A percentile compares a stretch with the other conserved stretches of the same genome.
Evolutionary conservation across 179 eudicot species (phyloP).

Genomic region (Silene vulgaris): DNA sequence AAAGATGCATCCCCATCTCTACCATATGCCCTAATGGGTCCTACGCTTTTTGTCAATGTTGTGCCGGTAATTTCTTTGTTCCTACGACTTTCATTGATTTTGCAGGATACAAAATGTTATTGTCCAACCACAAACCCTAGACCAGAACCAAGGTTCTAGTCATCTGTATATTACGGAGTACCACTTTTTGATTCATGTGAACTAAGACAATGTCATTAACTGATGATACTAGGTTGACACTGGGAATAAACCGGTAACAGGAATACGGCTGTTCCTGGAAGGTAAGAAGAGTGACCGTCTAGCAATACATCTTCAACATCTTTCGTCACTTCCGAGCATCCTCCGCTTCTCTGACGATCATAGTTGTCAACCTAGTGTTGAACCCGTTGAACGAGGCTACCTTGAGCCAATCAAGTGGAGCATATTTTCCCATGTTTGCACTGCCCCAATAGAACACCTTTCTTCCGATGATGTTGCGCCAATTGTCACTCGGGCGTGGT

Average conservation of each 20-base stretch:
- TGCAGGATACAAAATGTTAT: background rate
- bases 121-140: background rate
- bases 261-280: slow-evolving; percentile 78
- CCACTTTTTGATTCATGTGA: background rate
- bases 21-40: slow-evolving; percentile 77
- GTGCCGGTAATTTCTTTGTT: slow-evolving; percentile 43
- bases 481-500: slow-evolving; percentile 80
- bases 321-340: slow-evolving; percentile 60
- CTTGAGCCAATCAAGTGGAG: slow-evolving; percentile 77
- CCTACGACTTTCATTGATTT: background rate
- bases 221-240: slow-evolving; percentile 55
- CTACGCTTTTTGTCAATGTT: slow-evolving; percentile 76
- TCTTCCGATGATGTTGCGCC: slow-evolving; percentile 55
- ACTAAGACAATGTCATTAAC: background rate
- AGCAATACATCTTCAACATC: slow-evolving; percentile 88
- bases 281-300: slow-evolving; percentile 76
- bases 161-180: background rate
- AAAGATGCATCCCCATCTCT: slow-evolving; percentile 74
- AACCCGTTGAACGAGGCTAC: slow-evolving; percentile 46
- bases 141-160: background rate
- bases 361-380: slow-evolving; percentile 36
- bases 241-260: slow-evolving; percentile 75
- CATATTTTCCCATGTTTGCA: slow-evolving; percentile 87
- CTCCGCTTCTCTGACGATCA: slow-evolving; percentile 60
- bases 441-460: slow-evolving; percentile 65